Evolutionary conservation across 345 rosid species (phyloP).

Genomic region (Aquilaria malaccensis): DNA sequence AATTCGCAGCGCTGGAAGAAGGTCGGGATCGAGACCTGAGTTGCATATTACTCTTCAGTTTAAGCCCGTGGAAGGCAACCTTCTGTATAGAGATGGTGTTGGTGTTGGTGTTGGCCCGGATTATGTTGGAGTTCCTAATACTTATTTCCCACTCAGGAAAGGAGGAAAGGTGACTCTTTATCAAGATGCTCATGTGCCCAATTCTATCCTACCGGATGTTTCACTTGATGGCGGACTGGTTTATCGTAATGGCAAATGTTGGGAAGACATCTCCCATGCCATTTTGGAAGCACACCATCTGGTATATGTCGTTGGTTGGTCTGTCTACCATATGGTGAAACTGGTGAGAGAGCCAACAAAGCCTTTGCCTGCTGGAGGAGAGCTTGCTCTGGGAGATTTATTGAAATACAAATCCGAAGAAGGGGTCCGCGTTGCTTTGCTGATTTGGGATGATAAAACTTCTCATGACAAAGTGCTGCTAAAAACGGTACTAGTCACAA

Average conservation of each 20-base stretch:
- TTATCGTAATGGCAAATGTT: slow-evolving; percentile 47
- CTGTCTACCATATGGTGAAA: slow-evolving; percentile 45
- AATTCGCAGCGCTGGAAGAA: slow-evolving; percentile 17
- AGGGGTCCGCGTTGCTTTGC: slow-evolving; percentile 58
- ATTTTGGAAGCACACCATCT: slow-evolving; percentile 59
- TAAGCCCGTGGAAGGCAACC: slow-evolving; percentile 28
- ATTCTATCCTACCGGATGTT: slow-evolving; percentile 39
- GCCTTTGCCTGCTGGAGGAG: slow-evolving; percentile 46
- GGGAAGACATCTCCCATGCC: slow-evolving; percentile 75
- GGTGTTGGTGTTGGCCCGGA: slow-evolving; percentile 59
- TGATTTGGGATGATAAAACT: slow-evolving; percentile 75
- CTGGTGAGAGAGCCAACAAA: slow-evolving; percentile 59
- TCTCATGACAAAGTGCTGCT: slow-evolving; percentile 54
- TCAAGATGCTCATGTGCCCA: slow-evolving; percentile 67
- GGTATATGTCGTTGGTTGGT: slow-evolving; percentile 63
- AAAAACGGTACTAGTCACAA: slow-evolving; percentile 36
- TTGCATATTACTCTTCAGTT: slow-evolving; percentile 41
- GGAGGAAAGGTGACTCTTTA: slow-evolving; percentile 59
- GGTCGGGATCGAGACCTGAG: slow-evolving; percentile 37
- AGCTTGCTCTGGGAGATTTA: slow-evolving; percentile 55
- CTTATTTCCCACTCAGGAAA: slow-evolving; percentile 56
- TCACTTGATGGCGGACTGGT: slow-evolving; percentile 44
- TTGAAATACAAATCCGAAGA: slow-evolving; percentile 60
- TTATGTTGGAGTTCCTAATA: slow-evolving; percentile 41
- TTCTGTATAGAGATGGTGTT: slow-evolving; percentile 36